Evolutionary conservation across 345 rosid genomes (phyloP).

Genomic region (Rhizophora mangle): DNA sequence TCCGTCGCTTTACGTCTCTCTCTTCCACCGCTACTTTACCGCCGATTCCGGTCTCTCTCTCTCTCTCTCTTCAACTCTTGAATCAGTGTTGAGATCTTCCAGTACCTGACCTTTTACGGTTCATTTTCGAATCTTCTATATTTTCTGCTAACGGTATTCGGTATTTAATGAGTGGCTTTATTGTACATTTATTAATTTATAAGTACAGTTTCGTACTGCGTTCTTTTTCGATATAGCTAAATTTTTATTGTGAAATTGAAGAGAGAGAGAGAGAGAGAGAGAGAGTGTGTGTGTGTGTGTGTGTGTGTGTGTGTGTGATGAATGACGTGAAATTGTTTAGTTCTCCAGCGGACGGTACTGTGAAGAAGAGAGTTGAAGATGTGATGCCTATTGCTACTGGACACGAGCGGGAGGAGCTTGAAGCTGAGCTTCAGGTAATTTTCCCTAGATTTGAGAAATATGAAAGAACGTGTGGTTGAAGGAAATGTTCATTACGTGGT

Average conservation of each 20-base stretch:
- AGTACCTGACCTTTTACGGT: too few species aligned
- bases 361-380: constrained; percentile 67
- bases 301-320: neutral
- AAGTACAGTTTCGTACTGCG: neutral
- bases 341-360: constrained; percentile 14
- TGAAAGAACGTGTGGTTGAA: neutral
- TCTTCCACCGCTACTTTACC: constrained; percentile 43
- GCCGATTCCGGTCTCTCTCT: constrained; percentile 42
- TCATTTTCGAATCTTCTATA: too few species aligned
- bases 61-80: neutral
- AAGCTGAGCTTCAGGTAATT: constrained; percentile 67
- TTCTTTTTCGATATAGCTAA: neutral
- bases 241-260: neutral
- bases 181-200: too few species aligned
- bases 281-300: neutral
- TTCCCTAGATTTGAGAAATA: neutral
- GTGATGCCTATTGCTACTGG: constrained; percentile 89
- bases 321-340: constrained; percentile 6
- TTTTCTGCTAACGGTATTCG: too few species aligned
- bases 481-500: neutral
- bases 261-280: neutral
- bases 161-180: too few species aligned
- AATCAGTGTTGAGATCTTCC: neutral
- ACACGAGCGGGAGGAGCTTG: constrained; percentile 89
- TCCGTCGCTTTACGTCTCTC: constrained; percentile 29